Conservation (phyloP, 208 protist genomes). For the Wallacemonas sp. region DNA sequence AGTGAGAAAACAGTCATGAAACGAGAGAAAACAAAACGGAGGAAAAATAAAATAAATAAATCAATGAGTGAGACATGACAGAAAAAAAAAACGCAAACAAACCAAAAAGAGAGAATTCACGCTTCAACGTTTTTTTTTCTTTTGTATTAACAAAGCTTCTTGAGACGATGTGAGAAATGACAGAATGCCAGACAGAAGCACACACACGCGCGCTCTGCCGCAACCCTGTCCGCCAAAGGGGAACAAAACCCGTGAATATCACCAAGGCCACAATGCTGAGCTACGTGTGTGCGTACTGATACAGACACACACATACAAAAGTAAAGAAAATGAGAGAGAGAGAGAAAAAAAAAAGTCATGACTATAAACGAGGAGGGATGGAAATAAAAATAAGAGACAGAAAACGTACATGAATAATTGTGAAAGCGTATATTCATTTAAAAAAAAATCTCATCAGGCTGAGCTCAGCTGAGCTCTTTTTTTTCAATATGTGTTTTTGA, state of each 20-base stretch:
- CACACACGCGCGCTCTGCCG: conserved; percentile 10
- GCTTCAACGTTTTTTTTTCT: too few species aligned
- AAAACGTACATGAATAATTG: conserved; percentile 9
- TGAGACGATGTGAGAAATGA: conserved; percentile 1
- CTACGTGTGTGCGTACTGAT: too few species aligned
- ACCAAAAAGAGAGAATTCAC: not conserved
- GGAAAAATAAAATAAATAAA: not conserved
- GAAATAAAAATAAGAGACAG: conserved; percentile 8
- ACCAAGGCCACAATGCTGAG: too few species aligned
- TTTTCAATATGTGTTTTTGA: too few species aligned
- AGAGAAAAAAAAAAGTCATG: conserved; percentile 16
- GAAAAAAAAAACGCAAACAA: conserved; percentile 8
- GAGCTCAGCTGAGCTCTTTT: too few species aligned
- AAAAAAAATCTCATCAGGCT: too few species aligned
- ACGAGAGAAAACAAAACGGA: not conserved
- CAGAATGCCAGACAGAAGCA: conserved; percentile 6
- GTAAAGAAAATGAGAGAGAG: conserved; percentile 19
- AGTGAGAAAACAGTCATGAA: conserved; percentile 2
- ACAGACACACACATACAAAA: conserved; percentile 21
- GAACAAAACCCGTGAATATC: too few species aligned
- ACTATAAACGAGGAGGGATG: not conserved
- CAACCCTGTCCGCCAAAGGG: too few species aligned
- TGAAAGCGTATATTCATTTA: not conserved
- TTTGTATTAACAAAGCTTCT: too few species aligned
- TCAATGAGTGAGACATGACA: not conserved